Percentiles rank a stretch among this genome's conserved stretches.
These are phyloP conservation scores for Botryotinia globosa DNA, from an alignment of 2,329 filamentous ascomycete genomes.

Conservation along the genomic window DNA sequence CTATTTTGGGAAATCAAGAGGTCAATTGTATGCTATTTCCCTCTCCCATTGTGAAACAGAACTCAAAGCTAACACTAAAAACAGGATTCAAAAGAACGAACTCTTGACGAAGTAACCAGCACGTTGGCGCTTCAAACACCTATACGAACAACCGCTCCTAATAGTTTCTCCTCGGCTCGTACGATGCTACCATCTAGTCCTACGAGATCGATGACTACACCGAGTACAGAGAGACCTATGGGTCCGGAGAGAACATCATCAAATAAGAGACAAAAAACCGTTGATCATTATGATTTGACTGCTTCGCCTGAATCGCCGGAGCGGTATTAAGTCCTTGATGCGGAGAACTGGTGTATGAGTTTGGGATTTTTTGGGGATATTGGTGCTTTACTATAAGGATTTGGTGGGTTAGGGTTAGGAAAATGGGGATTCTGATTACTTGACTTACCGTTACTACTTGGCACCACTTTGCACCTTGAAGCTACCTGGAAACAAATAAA, in stretches of 20 bases:
- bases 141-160: background rate
- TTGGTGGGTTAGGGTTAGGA: background rate
- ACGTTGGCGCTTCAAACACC: background rate
- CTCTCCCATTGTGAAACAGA: background rate
- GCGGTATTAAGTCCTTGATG: background rate
- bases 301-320: background rate
- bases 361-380: background rate
- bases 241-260: too few species aligned
- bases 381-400: background rate
- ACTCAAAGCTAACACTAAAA: background rate
- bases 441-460: background rate
- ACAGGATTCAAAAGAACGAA: background rate
- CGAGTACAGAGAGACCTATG: background rate
- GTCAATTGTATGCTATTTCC: background rate
- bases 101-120: background rate
- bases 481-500: background rate
- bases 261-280: background rate
- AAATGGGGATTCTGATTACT: background rate
- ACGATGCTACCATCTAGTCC: background rate
- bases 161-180: background rate
- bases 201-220: background rate
- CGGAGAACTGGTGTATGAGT: background rate
- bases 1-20: conserved; percentile 13
- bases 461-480: background rate
- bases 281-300: background rate